Evolutionary conservation across 352 stramenopile genomes (phyloP).

Genomic region (Phytophthora chlamydospora): DNA sequence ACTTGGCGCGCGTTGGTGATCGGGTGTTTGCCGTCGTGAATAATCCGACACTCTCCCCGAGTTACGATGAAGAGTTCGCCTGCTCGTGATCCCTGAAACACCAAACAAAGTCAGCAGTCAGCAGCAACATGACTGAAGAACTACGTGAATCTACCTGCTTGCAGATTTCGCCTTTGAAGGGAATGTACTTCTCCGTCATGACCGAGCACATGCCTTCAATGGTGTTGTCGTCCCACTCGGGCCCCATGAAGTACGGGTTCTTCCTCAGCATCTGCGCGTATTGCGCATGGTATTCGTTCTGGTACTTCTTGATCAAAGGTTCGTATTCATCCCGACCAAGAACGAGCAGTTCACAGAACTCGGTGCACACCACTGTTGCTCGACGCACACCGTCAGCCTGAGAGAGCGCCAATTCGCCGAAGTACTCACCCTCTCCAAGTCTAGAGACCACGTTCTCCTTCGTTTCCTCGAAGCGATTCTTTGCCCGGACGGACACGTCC

Average conservation of each 20-base stretch:
- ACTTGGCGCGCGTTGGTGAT: slow-evolving; percentile 64
- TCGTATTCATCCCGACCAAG: slow-evolving; percentile 82
- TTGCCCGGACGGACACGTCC: slow-evolving; percentile 70
- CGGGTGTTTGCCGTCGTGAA: slow-evolving; percentile 79
- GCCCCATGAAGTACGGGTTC: slow-evolving; percentile 79
- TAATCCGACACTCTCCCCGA: slow-evolving; percentile 74
- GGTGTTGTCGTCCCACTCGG: slow-evolving; percentile 82
- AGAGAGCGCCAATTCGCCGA: slow-evolving; percentile 78
- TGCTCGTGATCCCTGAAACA: slow-evolving; percentile 63
- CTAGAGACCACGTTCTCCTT: slow-evolving; percentile 71
- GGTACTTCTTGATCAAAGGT: slow-evolving; percentile 84
- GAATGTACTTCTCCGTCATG: slow-evolving; percentile 85
- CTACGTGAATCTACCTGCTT: slow-evolving; percentile 53
- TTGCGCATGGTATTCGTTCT: slow-evolving; percentile 83
- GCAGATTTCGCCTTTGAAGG: slow-evolving; percentile 74
- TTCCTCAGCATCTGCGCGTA: slow-evolving; percentile 80
- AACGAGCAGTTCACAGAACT: slow-evolving; percentile 81
- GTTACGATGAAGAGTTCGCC: slow-evolving; percentile 79
- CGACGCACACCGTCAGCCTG: slow-evolving; percentile 69
- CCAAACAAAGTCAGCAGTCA: slow-evolving; percentile 1
- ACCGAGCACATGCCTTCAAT: slow-evolving; percentile 87
- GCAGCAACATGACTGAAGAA: not conserved
- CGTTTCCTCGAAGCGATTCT: slow-evolving; percentile 77
- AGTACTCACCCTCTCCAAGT: slow-evolving; percentile 76
- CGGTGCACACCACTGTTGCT: slow-evolving; percentile 68